Conservation (phyloP, 2,329 filamentous ascomycete species). For the Rhynchosporium agropyri region DNA sequence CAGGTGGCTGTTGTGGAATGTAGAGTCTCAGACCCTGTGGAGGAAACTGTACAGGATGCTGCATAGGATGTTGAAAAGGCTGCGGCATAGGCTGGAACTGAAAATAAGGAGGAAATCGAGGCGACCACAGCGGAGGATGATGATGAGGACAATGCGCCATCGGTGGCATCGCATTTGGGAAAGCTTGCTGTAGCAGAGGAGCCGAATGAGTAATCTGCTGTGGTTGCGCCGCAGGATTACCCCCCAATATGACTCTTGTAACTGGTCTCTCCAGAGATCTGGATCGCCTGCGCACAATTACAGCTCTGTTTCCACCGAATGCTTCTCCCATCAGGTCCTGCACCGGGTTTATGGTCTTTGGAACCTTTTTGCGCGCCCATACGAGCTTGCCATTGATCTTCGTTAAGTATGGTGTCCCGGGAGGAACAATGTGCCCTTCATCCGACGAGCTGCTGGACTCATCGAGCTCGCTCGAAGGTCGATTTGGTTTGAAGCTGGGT, state of each 20-base stretch:
- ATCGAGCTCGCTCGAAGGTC: constrained; percentile 15
- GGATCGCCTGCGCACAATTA: constrained; percentile 25
- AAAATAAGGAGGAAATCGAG: constrained; percentile 10
- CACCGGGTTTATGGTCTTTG: constrained; percentile 23
- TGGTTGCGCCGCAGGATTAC: constrained; percentile 25
- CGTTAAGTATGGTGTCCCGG: constrained; percentile 37
- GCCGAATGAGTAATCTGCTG: constrained; percentile 12
- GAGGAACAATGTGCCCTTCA: constrained; percentile 27
- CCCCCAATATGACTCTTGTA: constrained; percentile 24
- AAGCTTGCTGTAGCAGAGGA: constrained; percentile 26
- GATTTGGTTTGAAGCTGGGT: constrained; percentile 27
- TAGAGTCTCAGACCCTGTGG: background rate
- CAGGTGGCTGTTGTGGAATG: constrained; percentile 15
- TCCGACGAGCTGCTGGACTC: background rate
- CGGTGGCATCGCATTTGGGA: constrained; percentile 7
- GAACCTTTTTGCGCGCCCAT: constrained; percentile 36
- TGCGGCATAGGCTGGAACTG: constrained; percentile 15
- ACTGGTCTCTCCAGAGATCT: constrained; percentile 24
- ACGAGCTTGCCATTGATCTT: constrained; percentile 40
- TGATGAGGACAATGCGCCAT: constrained; percentile 4
- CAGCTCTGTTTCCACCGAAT: constrained; percentile 26
- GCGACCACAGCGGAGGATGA: constrained; percentile 8
- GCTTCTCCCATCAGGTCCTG: constrained; percentile 34
- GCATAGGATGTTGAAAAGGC: background rate
- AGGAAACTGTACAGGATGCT: constrained; percentile 3